Base-by-base conservation (phyloP, 1,284 basidiomycete species). In the Pseudozyma thailandica region DNA sequence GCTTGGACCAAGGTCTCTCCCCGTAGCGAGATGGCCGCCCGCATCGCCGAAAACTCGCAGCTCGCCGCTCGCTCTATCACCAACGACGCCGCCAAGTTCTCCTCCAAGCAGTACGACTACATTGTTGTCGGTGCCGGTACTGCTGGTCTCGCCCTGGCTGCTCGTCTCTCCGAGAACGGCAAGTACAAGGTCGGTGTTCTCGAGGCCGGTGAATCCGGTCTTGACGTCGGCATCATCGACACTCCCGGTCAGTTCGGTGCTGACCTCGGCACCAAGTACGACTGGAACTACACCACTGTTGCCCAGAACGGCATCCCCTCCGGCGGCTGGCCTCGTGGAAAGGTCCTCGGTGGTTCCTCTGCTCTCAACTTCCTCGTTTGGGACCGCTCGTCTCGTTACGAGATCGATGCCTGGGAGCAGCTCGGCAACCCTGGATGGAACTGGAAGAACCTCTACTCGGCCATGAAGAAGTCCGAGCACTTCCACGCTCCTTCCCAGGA, bases 51-150 rank as follows among this genome's bases (percentile, higher is more conserved):
- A 25, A 55, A 69, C 57, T 30, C 45, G 5, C 53, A 53, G 20
- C 53, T 73, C 25, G 64, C 71, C 38, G 38, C 71, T n/a, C 59
- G 61, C 27, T 47, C 71, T 57, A 73, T 73, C 50, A 51, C 65
- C 39, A 52, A 38, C 51, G 61, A 73, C 42, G 56, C 64, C 25
- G 26, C 33, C 39, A 31, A 49, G 28, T 73, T 73, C 45, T 42
- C 56, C 21, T 50, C 50, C 26, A 59, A 62, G 43, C 13, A 68
- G 48, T 75, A 58, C 60, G 89, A 78, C 60, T 78, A 76, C 61
- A 39, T 79, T 30, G 54, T 78, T 28, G 66, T 77, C 38, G 76
- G 76, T 49, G 76, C 65, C 31, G 95, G 94, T 4, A 93, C 93
- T 30, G 76, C 73, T 7, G 76, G 76, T 61, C 60, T 77, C 12